Base-by-base conservation (phyloP, 2,329 filamentous ascomycete genomes). In the Xylogone sp. region DNA sequence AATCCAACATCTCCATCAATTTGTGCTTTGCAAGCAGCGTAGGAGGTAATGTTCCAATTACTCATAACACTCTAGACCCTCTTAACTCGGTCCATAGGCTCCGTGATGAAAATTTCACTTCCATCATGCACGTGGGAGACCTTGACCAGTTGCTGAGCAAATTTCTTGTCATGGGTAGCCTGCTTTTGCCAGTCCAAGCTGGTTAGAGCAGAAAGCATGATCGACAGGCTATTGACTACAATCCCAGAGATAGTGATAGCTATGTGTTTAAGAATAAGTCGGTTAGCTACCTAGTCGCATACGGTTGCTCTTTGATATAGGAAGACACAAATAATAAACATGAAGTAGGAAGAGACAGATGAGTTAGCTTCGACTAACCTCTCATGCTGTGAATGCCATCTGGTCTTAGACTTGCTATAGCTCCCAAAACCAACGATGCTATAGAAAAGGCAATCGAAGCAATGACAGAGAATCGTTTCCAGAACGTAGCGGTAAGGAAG, bases 391-490 rank as follows among this genome's bases (percentile, higher is more conserved):
- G 43, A 12, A 29, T 19, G 39, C 29, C 50, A 3, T 42, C 45
- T 2, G 45, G 48, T 16, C 31, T 48, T 3, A 62, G 19, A 34
- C 52, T 57, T 12, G 53, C 56, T 12, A 56, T 19, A 0, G 61
- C 56, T 19, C 52, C 52, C 3, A 63, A 21, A 3, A 63, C 48
- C 2, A 62, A 27, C 1, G 53, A 53, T 3, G 47, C 50, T 1
- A 53, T 45, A 0, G 60, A 62, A 3, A 63, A 48, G 1, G 47
- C 18, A 1, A 63, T 56, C 18, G 61, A 58, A 1, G 53, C 19
- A 18, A 54, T 44, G 21, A 63, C 61, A 1, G 56, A 55, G 51
- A 61, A 55, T 6, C 60, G 60, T 54, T 63, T 63, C 58, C 59
- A 61, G 53, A 62, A 62, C 34, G 21, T 50, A 2, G 56, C 57